Base-by-base conservation (phyloP, 768 basidiomycete species). In the Macrolepiota fuliginosa region DNA sequence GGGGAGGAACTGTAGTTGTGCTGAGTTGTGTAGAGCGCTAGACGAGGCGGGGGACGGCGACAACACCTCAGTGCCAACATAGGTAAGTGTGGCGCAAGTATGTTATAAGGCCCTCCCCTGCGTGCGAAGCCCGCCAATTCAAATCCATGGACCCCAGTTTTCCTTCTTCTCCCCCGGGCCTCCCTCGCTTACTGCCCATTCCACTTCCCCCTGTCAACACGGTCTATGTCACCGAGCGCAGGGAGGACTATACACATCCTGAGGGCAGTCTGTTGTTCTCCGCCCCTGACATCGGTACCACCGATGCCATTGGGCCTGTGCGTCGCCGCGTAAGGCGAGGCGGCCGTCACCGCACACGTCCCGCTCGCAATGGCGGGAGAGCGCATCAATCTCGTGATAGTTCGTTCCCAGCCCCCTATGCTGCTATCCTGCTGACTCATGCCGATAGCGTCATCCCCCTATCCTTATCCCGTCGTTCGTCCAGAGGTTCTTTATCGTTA, bases 81-180 rank as follows among this genome's bases (percentile, higher is more conserved):
- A 55, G 54, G 54, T 25, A 55, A 55, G 19, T 55, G 54, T 55
- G 54, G 54, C 54, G 54, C 54, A 42, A 27, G 4, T 10, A 25
- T 54, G n/a, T 54, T 54, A 54, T 54, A 54, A 39, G 37, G 36
- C 7, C 19, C 12, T 35, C 35, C 36, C 36, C n/a, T 6, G 27
- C 54, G 36, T 15, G 54, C 36, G 32, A 54, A 42, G 37, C 25
- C 39, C 39, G 2, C 54, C 37, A 25, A 55, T 27, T 17, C n/a
- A n/a, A n/a, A n/a, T n/a, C n/a, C n/a, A n/a, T n/a, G n/a, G n/a
- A n/a, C n/a, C n/a, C n/a, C n/a, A n/a, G n/a, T n/a, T 13, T 22
- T 42, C n/a, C 51, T 25, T 24, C 51, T 3, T 17, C 22, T 29
- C 6, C 36, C 37, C 10, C 54, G 15, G 7, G 15, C 54, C 54